phyloP scores from a whole-genome alignment of 225 moss, liverwort and hornwort species.

The Neckera pumila region DNA sequence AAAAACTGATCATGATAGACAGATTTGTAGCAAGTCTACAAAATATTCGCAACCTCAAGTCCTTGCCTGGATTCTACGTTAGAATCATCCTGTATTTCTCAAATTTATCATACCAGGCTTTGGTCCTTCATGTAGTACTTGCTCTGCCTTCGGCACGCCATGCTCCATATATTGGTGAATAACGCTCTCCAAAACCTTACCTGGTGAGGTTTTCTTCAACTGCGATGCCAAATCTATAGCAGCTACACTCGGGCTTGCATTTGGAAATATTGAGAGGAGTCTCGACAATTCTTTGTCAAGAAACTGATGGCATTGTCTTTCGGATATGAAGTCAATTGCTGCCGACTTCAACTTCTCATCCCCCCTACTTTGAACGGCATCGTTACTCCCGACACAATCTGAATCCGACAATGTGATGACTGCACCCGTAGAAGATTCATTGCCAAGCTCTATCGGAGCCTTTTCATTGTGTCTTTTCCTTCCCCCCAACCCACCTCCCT shows the following conservation, averaged over 20 bases:
- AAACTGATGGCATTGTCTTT: background rate
- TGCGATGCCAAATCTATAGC: conserved; percentile 8
- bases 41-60: background rate
- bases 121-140: background rate
- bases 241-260: conserved; percentile 1
- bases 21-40: background rate
- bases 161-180: background rate
- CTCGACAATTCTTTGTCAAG: conserved; percentile 18
- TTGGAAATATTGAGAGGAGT: conserved; percentile 23
- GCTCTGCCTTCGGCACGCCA: conserved; percentile 8
- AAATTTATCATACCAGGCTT: background rate
- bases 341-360: background rate
- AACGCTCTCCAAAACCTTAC: conserved; percentile 9
- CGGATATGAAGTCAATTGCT: background rate
- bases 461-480: background rate
- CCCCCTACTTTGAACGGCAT: too few species aligned
- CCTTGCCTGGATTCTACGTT: background rate
- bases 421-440: background rate
- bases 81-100: background rate
- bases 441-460: background rate
- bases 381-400: too few species aligned
- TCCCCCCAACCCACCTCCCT: background rate
- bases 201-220: conserved; percentile 19
- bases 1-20: background rate
- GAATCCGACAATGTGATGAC: too few species aligned